A percentile compares a stretch with the other conserved stretches of the same genome.
Conservation (phyloP, 352 stramenopile genomes). For the Phytophthora syringae region DNA sequence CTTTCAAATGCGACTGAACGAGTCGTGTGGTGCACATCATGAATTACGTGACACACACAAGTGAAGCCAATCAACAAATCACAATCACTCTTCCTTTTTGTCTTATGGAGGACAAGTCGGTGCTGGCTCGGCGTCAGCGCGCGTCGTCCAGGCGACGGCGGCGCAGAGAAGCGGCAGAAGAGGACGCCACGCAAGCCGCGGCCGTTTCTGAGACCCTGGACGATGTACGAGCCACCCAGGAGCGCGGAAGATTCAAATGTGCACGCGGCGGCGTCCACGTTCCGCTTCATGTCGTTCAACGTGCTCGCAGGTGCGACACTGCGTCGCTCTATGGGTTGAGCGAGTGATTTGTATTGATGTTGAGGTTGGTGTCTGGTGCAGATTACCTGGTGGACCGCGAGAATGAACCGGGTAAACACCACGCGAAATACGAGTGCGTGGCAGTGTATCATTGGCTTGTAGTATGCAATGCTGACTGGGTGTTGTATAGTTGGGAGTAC, state of each 20-base stretch:
- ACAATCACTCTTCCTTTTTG: constrained; percentile 15
- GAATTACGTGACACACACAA: constrained; percentile 5
- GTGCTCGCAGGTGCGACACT: constrained; percentile 58
- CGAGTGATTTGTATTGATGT: neutral
- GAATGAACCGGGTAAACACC: constrained; percentile 35
- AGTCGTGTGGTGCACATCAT: neutral
- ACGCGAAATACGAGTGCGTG: constrained; percentile 59
- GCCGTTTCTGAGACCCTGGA: constrained; percentile 48
- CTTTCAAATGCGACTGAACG: constrained; percentile 16
- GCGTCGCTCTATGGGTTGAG: too few species aligned
- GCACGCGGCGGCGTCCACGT: constrained; percentile 37
- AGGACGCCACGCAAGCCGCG: constrained; percentile 9
- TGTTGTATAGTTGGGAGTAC: constrained; percentile 51
- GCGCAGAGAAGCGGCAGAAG: constrained; percentile 18
- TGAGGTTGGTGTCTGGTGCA: too few species aligned
- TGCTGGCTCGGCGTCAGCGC: neutral
- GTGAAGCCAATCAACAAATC: neutral
- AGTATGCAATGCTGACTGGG: neutral
- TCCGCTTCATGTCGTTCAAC: constrained; percentile 78
- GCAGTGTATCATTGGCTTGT: neutral
- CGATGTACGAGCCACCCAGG: constrained; percentile 48
- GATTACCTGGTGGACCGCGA: constrained; percentile 63
- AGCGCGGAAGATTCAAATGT: constrained; percentile 26
- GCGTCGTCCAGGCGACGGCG: neutral
- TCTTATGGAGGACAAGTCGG: constrained; percentile 22